These are phyloP conservation scores for Usnea hakonensis DNA, from an alignment of 495 filamentous ascomycete genomes.

Conservation along the genomic window DNA sequence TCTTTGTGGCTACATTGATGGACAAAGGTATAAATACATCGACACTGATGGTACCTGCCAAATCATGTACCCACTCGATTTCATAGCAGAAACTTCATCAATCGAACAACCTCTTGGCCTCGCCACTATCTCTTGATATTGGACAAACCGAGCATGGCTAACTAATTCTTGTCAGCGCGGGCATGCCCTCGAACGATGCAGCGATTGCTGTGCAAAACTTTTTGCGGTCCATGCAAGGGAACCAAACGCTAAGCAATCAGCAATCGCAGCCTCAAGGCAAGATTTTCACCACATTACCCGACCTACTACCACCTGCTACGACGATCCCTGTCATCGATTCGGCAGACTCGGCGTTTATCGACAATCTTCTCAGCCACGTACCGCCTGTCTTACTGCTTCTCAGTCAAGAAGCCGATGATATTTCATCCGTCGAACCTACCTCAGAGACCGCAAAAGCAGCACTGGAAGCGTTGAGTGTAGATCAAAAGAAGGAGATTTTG, in stretches of 20 bases:
- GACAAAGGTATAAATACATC: constrained; percentile 1
- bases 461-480: constrained; percentile 60
- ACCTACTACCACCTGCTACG: constrained; percentile 67
- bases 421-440: constrained; percentile 53
- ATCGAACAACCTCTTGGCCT: background rate
- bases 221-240: constrained; percentile 70
- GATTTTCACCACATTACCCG: constrained; percentile 74
- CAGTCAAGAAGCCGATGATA: constrained; percentile 55
- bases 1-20: background rate
- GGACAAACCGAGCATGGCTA: constrained; percentile 8
- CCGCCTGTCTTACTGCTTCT: constrained; percentile 67
- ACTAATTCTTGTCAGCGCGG: constrained; percentile 30
- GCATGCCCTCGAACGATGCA: constrained; percentile 40
- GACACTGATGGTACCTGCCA: background rate
- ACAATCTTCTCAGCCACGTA: constrained; percentile 67
- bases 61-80: constrained; percentile 1
- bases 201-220: constrained; percentile 72
- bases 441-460: constrained; percentile 61
- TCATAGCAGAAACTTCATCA: constrained; percentile 5
- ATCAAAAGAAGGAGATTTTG: constrained; percentile 75
- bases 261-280: constrained; percentile 45
- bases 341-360: constrained; percentile 54
- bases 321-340: constrained; percentile 71
- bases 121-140: background rate
- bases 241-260: constrained; percentile 32